A percentile compares a stretch with the other conserved stretches of the same genome.
These are phyloP conservation scores for Gossypium herbaceum DNA, from an alignment of 345 rosid species.

Conservation along the genomic window DNA sequence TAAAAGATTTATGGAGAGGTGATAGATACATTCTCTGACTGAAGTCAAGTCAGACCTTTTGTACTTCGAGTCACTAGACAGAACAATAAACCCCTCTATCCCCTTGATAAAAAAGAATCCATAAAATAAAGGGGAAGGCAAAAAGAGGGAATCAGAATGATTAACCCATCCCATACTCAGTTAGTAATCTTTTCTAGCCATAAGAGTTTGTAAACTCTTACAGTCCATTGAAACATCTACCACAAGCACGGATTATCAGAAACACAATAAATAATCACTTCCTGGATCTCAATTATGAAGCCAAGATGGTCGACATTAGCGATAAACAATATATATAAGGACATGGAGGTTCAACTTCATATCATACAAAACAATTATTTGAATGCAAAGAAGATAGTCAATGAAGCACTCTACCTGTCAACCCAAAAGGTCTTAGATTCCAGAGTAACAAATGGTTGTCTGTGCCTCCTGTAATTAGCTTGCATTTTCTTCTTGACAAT, in stretches of 20 bases:
- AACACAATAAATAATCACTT: neutral
- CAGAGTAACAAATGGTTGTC: slow-evolving; percentile 91
- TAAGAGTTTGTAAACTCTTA: neutral
- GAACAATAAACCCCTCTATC: neutral
- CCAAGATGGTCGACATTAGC: neutral
- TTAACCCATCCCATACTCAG: neutral
- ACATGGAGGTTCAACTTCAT: neutral
- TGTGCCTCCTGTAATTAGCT: slow-evolving; percentile 81
- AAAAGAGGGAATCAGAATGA: neutral
- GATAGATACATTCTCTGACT: neutral
- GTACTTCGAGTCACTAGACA: neutral
- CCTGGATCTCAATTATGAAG: neutral
- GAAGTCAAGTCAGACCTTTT: neutral
- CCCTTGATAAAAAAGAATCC: neutral
- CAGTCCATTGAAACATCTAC: neutral
- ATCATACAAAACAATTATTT: slow-evolving; percentile 5
- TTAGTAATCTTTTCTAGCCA: neutral
- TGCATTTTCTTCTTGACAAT: slow-evolving; percentile 63
- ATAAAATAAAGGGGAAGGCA: neutral
- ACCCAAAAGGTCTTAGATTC: slow-evolving; percentile 79
- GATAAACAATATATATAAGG: neutral
- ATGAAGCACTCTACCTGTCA: slow-evolving; percentile 46
- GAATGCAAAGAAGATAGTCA: neutral
- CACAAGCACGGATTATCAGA: neutral
- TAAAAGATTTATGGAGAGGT: neutral